A percentile compares a stretch with the other conserved stretches of the same genome.
phyloP scores from a whole-genome alignment of 129 eudicot species.

The Centrapalus pauciflorus region DNA sequence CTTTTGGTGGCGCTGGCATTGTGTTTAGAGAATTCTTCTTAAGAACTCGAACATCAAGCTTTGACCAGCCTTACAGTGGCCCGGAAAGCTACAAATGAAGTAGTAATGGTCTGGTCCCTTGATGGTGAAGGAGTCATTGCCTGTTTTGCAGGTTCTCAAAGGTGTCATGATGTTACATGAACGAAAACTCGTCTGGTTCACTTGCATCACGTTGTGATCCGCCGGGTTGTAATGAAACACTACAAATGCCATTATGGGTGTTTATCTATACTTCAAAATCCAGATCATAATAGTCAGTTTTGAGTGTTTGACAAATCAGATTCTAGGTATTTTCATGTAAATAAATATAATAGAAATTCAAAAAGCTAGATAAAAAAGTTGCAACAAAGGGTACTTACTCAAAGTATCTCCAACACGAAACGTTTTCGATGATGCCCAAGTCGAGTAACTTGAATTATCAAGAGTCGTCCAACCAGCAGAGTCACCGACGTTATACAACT shows the following conservation, averaged over 20 bases:
- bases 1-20: neutral
- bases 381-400: conserved; percentile 30
- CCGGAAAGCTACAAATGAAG: conserved; percentile 44
- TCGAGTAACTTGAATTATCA: conserved; percentile 23
- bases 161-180: conserved; percentile 30
- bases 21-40: conserved; percentile 7
- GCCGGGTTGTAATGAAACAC: conserved; percentile 35
- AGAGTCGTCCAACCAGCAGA: conserved; percentile 52
- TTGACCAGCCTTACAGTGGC: conserved; percentile 48
- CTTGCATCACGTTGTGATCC: conserved; percentile 42
- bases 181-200: conserved; percentile 29
- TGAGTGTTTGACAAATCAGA: too few relatives aligned
- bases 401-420: conserved; percentile 54
- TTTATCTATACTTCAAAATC: neutral
- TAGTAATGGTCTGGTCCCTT: conserved; percentile 41
- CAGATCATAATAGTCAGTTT: too few relatives aligned
- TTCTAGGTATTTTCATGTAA: too few relatives aligned
- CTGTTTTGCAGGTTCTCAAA: conserved; percentile 24
- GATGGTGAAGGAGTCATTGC: conserved; percentile 39
- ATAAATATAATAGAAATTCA: too few relatives aligned
- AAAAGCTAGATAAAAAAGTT: neutral
- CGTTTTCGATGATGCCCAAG: conserved; percentile 44
- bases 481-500: conserved; percentile 51
- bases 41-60: conserved; percentile 44
- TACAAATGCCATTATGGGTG: neutral